These are phyloP conservation scores for Akanthomyces muscarius DNA, from an alignment of 2,329 filamentous ascomycete genomes.

Conservation along the genomic window DNA sequence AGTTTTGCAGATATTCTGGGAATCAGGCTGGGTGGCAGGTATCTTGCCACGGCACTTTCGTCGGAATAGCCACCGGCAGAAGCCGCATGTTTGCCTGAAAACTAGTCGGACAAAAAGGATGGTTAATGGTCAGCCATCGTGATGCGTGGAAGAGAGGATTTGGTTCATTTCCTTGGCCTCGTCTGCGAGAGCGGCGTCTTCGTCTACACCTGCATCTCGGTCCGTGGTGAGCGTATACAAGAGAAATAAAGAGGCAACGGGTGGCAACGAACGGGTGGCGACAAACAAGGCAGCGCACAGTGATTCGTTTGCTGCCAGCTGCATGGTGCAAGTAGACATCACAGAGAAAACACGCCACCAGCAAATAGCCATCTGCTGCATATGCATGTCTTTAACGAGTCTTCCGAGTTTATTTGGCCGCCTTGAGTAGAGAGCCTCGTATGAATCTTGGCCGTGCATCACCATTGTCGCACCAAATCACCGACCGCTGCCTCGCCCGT, in stretches of 20 bases:
- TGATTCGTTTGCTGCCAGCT: conserved; percentile 15
- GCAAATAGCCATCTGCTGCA: not conserved
- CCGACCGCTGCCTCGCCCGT: not conserved
- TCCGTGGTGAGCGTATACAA: not conserved
- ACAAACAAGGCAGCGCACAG: not conserved
- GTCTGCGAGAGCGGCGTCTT: not conserved
- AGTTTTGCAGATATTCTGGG: not conserved
- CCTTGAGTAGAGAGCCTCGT: not conserved
- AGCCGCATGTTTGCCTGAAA: not conserved
- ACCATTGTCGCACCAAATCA: not conserved
- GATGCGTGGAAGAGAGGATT: no score
- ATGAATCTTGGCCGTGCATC: not conserved
- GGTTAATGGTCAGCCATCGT: not conserved
- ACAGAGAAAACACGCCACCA: not conserved
- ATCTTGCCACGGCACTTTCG: not conserved
- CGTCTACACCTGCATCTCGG: not conserved
- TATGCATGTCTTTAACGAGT: conserved; percentile 1
- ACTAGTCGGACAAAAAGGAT: not conserved
- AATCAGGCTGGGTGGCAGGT: not conserved
- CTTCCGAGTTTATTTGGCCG: not conserved
- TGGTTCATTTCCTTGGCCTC: no score
- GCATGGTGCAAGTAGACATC: conserved; percentile 1
- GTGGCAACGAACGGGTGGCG: not conserved
- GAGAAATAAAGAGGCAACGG: not conserved
- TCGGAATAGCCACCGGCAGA: not conserved